Evolutionary conservation across 805 yeast species (phyloP).

Genomic region (Starmerella apicola): DNA sequence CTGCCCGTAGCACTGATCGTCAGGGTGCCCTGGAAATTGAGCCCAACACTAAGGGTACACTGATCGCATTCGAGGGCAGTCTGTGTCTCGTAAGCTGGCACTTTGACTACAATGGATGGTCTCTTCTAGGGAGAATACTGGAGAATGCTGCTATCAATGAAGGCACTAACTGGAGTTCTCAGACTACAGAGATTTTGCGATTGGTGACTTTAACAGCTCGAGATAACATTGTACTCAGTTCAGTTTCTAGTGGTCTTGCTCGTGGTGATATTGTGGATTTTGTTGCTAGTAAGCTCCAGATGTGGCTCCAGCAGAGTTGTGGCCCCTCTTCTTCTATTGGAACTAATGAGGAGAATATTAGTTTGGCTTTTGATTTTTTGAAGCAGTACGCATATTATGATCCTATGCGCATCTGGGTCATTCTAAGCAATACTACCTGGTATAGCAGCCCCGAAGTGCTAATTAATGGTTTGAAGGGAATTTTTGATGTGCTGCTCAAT

Average conservation of each 20-base stretch:
- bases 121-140: conserved; percentile 63
- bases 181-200: conserved; percentile 39
- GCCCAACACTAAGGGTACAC: conserved; percentile 55
- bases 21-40: conserved; percentile 36
- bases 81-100: conserved; percentile 45
- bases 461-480: conserved; percentile 3
- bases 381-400: conserved; percentile 36
- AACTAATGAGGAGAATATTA: conserved; percentile 1
- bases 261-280: conserved; percentile 52
- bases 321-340: not conserved
- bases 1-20: conserved; percentile 42
- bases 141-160: conserved; percentile 39
- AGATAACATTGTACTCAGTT: conserved; percentile 31
- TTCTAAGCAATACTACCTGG: conserved; percentile 33
- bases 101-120: conserved; percentile 75
- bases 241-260: conserved; percentile 34
- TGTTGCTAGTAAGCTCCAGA: conserved; percentile 54
- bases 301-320: conserved; percentile 19
- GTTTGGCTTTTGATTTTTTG: conserved; percentile 34
- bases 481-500: conserved; percentile 9
- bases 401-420: conserved; percentile 69
- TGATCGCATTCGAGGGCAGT: conserved; percentile 36
- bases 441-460: conserved; percentile 1
- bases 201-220: conserved; percentile 34
- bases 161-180: conserved; percentile 26